phyloP scores from a whole-genome alignment of 257 asterid species.

The Rubia yunnanensis region DNA sequence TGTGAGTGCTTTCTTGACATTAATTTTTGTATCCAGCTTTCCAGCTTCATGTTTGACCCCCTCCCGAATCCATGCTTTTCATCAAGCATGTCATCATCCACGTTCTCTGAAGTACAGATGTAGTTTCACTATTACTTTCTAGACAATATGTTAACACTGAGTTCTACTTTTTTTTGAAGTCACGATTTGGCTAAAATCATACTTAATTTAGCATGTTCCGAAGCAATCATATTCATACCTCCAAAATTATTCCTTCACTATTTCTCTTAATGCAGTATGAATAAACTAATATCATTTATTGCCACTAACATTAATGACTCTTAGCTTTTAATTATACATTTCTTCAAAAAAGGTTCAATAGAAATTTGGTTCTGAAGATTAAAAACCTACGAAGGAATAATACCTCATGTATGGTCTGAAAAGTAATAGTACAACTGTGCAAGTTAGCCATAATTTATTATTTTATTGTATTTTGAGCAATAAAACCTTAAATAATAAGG shows the following conservation, averaged over 20 bases:
- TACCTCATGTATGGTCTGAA: slow-evolving; percentile 1
- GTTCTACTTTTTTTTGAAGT: not conserved
- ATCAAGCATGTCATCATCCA: not conserved
- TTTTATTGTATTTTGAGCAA: no score
- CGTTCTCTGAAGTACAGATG: not conserved
- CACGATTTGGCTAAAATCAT: not conserved
- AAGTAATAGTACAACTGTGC: no score
- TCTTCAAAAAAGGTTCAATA: not conserved
- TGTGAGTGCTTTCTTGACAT: slow-evolving; percentile 24
- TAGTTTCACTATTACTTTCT: not conserved
- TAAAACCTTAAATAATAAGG: no score
- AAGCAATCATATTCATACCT: not conserved
- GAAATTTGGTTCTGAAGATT: not conserved
- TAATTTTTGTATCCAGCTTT: not conserved
- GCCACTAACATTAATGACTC: not conserved
- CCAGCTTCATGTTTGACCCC: not conserved
- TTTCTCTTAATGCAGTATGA: not conserved
- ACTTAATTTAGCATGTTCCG: not conserved
- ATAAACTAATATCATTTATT: not conserved
- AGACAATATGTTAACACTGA: not conserved
- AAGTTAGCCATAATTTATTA: no score
- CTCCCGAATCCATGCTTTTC: not conserved
- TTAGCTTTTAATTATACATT: not conserved
- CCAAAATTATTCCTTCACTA: no score
- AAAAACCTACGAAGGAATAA: not conserved